Evolutionary conservation across 108 stramenopile species (phyloP), one percentile per base, ranked within the genome.

Genomic region (Nitzschia putrida): DNA sequence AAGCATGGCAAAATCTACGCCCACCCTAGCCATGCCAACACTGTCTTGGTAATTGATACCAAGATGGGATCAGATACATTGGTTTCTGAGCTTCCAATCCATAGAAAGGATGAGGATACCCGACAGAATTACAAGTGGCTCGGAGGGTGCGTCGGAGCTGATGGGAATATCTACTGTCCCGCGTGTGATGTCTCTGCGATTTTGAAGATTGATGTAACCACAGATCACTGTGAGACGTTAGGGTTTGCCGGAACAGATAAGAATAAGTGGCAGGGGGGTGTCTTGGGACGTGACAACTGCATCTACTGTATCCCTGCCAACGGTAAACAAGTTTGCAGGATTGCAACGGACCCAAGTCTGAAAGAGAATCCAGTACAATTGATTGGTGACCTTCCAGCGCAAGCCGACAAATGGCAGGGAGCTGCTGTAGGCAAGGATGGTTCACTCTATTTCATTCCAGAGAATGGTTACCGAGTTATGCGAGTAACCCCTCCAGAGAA

Each of bases 261-360:
- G 66, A 95, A 95, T 40, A 93, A 95, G 67, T 95, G 87, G 80
- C 92, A 95, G 71, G 91, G 91, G 34, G 94, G 87, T 21, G 70
- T 87, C 4, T 40, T 89, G 59, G 82, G 67, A 38, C 59, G 80
- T 11, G 91, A 95, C 69, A 84, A 83, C 39, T 85, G 77, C 56
- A 79, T 95, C 21, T 95, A 92, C 52, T 84, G 81, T 29, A 84
- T 95, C 24, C 91, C 91, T 11, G 80, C 85, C 47, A 76, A 85
- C 61, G 88, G 84, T 26, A 67, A 69, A 25, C 70, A 77, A 3
- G 77, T 92, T 5, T 74, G 88, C 22, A 51, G 89, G 22, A 91
- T 94, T 66, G 82, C 86, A 26, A 82, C 83, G 22, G 67, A 78
- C 24, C 66, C 63, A 12, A 16, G 11, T 14, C 77, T 69, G n/a